Percentiles rank a stretch among this genome's conserved stretches.
Conservation (phyloP, 1,284 basidiomycete species). For the Boletus subluridellus region DNA sequence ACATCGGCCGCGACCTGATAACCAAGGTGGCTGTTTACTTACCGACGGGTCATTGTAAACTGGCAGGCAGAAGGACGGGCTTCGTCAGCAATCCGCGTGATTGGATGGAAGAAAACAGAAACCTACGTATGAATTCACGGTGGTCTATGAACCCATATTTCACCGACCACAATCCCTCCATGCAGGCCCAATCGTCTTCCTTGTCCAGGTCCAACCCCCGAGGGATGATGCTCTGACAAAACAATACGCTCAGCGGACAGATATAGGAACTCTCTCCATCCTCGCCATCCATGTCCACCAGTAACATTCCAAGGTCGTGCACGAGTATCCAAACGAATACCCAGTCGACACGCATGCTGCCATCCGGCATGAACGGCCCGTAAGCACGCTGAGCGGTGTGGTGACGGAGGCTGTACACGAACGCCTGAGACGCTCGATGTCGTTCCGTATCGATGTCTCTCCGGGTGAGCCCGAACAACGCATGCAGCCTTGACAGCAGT, state of each 20-base stretch:
- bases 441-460: constrained; percentile 36
- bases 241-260: constrained; percentile 52
- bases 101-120: background rate
- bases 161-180: constrained; percentile 57
- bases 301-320: constrained; percentile 51
- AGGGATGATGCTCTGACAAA: constrained; percentile 50
- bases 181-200: constrained; percentile 59
- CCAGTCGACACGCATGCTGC: constrained; percentile 54
- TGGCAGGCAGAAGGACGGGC: constrained; percentile 21
- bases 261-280: constrained; percentile 32
- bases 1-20: background rate
- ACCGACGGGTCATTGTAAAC: constrained; percentile 51
- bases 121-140: constrained; percentile 54
- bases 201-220: constrained; percentile 36
- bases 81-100: constrained; percentile 9
- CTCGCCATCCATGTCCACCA: constrained; percentile 40
- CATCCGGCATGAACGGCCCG: constrained; percentile 53
- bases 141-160: constrained; percentile 70
- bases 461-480: constrained; percentile 51
- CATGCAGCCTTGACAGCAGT: constrained; percentile 50
- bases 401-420: constrained; percentile 57
- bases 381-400: constrained; percentile 50
- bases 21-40: constrained; percentile 15
- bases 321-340: constrained; percentile 54
- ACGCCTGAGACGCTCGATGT: constrained; percentile 46